These are phyloP conservation scores for Skeletonema potamos DNA, from an alignment of 108 stramenopile genomes.

Conservation along the genomic window DNA sequence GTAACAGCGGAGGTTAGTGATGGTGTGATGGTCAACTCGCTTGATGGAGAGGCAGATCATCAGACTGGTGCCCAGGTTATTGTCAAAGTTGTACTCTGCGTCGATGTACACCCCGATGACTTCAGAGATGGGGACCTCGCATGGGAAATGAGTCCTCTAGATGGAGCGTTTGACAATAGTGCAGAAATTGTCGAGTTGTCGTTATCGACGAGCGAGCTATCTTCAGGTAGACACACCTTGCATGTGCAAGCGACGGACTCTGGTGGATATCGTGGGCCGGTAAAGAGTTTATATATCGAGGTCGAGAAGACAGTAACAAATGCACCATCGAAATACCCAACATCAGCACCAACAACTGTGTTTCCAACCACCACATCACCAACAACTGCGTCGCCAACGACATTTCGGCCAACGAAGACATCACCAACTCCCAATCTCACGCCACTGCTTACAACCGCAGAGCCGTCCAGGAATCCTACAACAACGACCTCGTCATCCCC, in stretches of 20 bases:
- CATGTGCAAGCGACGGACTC: constrained; percentile 48
- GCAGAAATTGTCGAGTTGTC: constrained; percentile 5
- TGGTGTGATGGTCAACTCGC: constrained; percentile 23
- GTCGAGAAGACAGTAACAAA: constrained; percentile 7
- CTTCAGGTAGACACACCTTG: constrained; percentile 28
- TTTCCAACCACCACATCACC: too few relatives aligned
- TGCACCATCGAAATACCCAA: constrained; percentile 7
- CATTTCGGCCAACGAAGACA: too few relatives aligned
- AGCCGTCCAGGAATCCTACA: neutral
- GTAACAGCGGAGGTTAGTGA: constrained; percentile 32
- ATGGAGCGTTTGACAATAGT: neutral
- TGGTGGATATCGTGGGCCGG: constrained; percentile 44
- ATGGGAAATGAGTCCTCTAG: constrained; percentile 20
- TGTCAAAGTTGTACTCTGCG: constrained; percentile 11
- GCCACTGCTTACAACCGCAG: neutral
- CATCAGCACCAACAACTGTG: neutral
- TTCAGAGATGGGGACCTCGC: constrained; percentile 5
- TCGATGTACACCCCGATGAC: constrained; percentile 38
- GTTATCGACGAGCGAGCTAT: constrained; percentile 4
- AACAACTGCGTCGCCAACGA: neutral
- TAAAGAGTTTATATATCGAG: constrained; percentile 35
- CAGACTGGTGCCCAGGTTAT: constrained; percentile 31
- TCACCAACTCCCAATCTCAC: neutral
- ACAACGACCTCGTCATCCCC: neutral
- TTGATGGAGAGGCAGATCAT: constrained; percentile 9